Evolutionary conservation across 352 stramenopile species (phyloP).

Genomic region (Phytophthora melonis): DNA sequence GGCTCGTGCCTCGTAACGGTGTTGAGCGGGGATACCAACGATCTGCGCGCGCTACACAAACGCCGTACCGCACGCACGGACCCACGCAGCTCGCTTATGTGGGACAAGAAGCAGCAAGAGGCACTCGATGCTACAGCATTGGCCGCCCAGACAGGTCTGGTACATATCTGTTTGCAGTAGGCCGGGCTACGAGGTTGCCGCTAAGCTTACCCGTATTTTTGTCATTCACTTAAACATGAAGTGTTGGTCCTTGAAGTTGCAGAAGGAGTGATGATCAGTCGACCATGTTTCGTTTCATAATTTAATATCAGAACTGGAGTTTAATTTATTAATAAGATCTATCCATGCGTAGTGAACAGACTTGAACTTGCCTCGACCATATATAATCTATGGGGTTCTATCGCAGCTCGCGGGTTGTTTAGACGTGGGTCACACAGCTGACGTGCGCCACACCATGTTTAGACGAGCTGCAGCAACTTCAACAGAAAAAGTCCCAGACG

Average conservation of each 20-base stretch:
- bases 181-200: not conserved
- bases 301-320: too few relatives aligned
- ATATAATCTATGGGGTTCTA: slow-evolving; percentile 2
- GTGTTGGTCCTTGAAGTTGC: slow-evolving; percentile 13
- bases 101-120: slow-evolving; percentile 79
- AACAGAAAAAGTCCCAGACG: slow-evolving; percentile 30
- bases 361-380: too few relatives aligned
- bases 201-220: not conserved
- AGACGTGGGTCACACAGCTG: slow-evolving; percentile 28
- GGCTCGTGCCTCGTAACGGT: slow-evolving; percentile 73
- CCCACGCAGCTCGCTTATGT: slow-evolving; percentile 77
- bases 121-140: slow-evolving; percentile 60
- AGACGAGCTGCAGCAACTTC: slow-evolving; percentile 33
- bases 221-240: not conserved
- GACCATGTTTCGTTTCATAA: too few relatives aligned
- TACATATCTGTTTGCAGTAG: slow-evolving; percentile 70
- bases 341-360: too few relatives aligned
- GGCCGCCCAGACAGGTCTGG: slow-evolving; percentile 63
- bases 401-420: slow-evolving; percentile 27
- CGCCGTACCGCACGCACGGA: slow-evolving; percentile 79
- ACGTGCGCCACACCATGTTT: slow-evolving; percentile 34
- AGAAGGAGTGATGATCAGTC: slow-evolving; percentile 8
- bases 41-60: slow-evolving; percentile 80
- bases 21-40: slow-evolving; percentile 54
- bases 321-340: too few relatives aligned